Conservation (phyloP, 345 rosid species). For the Brassica juncea region DNA sequence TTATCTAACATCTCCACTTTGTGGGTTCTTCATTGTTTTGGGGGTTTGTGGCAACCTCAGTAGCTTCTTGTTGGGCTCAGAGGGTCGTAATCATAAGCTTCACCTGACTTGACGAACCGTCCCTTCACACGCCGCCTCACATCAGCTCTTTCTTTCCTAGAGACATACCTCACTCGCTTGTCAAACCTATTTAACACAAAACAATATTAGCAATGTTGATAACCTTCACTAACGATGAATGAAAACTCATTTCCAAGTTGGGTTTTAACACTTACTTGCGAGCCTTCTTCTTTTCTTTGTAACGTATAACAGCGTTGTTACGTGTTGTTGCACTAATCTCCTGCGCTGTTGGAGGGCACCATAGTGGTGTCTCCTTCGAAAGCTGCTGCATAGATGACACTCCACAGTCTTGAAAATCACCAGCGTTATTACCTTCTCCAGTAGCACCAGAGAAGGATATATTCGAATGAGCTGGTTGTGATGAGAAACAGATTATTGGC, state of each 20-base stretch:
- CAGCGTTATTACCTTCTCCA: slow-evolving; percentile 61
- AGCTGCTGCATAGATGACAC: slow-evolving; percentile 59
- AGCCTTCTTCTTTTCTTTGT: slow-evolving; percentile 88
- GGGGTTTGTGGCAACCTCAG: slow-evolving; percentile 43
- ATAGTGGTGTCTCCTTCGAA: slow-evolving; percentile 71
- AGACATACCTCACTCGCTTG: slow-evolving; percentile 82
- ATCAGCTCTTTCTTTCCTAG: slow-evolving; percentile 63
- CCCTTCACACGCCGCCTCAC: slow-evolving; percentile 94
- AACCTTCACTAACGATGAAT: not conserved
- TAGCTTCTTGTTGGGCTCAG: slow-evolving; percentile 74
- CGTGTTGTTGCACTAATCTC: slow-evolving; percentile 58
- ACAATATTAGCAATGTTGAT: not conserved
- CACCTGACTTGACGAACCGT: slow-evolving; percentile 89
- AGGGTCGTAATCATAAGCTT: slow-evolving; percentile 87
- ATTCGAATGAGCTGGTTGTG: slow-evolving; percentile 58
- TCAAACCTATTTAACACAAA: slow-evolving; percentile 58
- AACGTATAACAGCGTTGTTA: slow-evolving; percentile 79
- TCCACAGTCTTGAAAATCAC: slow-evolving; percentile 87
- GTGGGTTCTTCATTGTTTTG: slow-evolving; percentile 13
- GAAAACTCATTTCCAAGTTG: not conserved
- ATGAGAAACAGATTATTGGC: slow-evolving; percentile 59
- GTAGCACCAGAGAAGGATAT: slow-evolving; percentile 82
- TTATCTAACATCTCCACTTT: slow-evolving; percentile 2
- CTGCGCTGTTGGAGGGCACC: slow-evolving; percentile 75
- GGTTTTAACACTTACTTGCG: slow-evolving; percentile 64